phyloP scores from a whole-genome alignment of 2,329 filamentous ascomycete genomes.

The Epichloe bromicola region DNA sequence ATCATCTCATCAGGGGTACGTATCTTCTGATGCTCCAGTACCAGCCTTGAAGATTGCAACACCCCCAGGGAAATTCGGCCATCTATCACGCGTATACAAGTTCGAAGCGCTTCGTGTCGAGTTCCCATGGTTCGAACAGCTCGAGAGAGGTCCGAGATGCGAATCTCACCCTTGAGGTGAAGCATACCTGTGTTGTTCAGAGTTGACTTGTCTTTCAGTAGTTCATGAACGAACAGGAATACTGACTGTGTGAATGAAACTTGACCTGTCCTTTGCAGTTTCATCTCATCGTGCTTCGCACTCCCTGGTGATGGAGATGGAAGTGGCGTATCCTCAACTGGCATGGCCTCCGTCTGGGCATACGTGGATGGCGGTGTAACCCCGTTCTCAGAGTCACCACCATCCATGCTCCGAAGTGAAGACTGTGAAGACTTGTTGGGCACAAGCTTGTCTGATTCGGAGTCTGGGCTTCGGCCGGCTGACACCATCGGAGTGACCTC shows the following conservation, averaged over 20 bases:
- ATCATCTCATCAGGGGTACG: not conserved
- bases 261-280: not conserved
- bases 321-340: not conserved
- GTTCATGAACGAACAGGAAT: not conserved
- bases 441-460: not conserved
- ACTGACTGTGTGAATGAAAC: not conserved
- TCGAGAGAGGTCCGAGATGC: constrained; percentile 11
- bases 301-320: not conserved
- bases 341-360: not conserved
- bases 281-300: not conserved
- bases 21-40: not conserved
- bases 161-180: not conserved
- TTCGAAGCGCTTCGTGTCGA: constrained; percentile 22
- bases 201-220: not conserved
- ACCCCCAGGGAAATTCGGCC: not conserved
- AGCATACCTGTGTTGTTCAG: not conserved
- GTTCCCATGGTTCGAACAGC: constrained; percentile 19
- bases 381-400: not conserved
- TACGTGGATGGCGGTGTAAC: not conserved
- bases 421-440: not conserved
- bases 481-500: not conserved
- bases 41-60: not conserved
- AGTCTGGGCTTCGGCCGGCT: not conserved
- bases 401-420: not conserved
- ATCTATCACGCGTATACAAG: constrained; percentile 9